These are phyloP conservation scores for Purshia tridentata DNA, from an alignment of 306 rosid genomes.

Conservation along the genomic window DNA sequence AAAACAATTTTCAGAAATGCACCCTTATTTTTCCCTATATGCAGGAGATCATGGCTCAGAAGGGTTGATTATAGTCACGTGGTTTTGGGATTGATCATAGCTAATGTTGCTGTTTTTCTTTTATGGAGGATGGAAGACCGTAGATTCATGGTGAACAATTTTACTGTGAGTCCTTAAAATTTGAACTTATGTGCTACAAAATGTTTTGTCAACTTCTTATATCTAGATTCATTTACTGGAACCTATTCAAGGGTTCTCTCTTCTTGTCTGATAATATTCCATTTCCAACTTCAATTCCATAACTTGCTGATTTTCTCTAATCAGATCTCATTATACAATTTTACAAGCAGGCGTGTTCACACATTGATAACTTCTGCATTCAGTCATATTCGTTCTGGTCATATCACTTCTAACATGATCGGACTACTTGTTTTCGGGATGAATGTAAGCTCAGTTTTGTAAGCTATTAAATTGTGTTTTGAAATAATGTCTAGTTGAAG, in stretches of 20 bases:
- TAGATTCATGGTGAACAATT: slow-evolving; percentile 64
- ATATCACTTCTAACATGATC: slow-evolving; percentile 70
- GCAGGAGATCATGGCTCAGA: slow-evolving; percentile 62
- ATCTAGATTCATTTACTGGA: background rate
- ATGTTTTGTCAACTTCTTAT: slow-evolving; percentile 9
- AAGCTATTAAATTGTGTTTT: background rate
- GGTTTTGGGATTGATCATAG: slow-evolving; percentile 70
- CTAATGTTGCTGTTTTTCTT: slow-evolving; percentile 72
- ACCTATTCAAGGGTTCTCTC: too few species aligned
- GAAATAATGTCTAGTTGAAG: background rate
- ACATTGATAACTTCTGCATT: slow-evolving; percentile 85
- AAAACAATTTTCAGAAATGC: too few species aligned
- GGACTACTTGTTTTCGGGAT: slow-evolving; percentile 85
- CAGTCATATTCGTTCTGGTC: slow-evolving; percentile 65
- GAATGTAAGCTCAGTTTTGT: slow-evolving; percentile 47
- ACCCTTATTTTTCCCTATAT: slow-evolving; percentile 29
- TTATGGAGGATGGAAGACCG: slow-evolving; percentile 55
- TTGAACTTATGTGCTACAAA: slow-evolving; percentile 14
- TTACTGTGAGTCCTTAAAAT: slow-evolving; percentile 57
- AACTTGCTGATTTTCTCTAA: slow-evolving; percentile 33
- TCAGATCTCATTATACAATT: slow-evolving; percentile 74
- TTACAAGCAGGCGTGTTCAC: slow-evolving; percentile 70
- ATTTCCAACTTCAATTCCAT: slow-evolving; percentile 19
- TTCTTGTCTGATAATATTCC: slow-evolving; percentile 19
- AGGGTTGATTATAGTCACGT: slow-evolving; percentile 39